Evolutionary conservation across 345 rosid genomes (phyloP).

Genomic region (Dipteronia dyeriana): DNA sequence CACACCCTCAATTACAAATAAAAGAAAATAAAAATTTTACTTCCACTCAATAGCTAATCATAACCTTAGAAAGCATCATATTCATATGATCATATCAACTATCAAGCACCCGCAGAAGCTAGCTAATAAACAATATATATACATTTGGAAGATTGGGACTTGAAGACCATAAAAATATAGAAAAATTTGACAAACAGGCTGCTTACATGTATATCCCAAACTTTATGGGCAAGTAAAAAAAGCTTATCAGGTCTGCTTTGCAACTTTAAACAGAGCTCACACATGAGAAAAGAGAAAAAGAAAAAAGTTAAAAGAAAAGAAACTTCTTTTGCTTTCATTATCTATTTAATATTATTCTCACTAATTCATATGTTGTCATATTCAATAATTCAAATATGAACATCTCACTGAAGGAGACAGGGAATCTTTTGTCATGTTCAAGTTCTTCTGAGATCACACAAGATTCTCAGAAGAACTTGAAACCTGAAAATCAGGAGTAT

Average conservation of each 20-base stretch:
- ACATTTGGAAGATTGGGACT: no score
- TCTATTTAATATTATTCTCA: background rate
- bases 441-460: background rate
- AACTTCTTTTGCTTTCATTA: background rate
- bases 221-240: background rate
- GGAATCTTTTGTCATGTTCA: constrained; percentile 2
- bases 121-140: background rate
- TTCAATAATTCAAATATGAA: background rate
- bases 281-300: background rate
- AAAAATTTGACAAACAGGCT: no score
- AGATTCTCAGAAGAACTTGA: background rate
- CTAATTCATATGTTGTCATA: background rate
- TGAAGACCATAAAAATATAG: background rate
- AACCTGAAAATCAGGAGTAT: background rate
- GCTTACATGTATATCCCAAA: background rate
- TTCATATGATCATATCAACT: no score
- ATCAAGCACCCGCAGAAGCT: background rate
- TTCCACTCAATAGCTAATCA: no score
- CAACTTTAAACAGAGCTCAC: background rate
- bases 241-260: background rate
- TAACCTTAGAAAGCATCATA: no score
- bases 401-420: constrained; percentile 9
- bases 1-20: no score
- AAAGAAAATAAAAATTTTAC: no score
- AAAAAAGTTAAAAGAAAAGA: background rate